Evolutionary conservation across 1,284 basidiomycete species (phyloP).

Genomic region (Marasmius fiardii): DNA sequence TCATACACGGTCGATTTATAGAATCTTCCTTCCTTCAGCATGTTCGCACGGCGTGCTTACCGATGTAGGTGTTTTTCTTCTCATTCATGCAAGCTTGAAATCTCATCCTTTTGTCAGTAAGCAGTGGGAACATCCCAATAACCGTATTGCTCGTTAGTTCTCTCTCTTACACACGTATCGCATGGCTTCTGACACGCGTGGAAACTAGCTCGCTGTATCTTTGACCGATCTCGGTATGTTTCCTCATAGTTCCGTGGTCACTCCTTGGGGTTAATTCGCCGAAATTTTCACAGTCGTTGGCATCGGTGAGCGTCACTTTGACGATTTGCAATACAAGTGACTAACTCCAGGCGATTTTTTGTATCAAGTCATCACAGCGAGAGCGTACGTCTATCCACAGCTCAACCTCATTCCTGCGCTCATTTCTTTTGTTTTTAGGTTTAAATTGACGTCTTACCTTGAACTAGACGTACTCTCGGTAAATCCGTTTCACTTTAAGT

Average conservation of each 20-base stretch:
- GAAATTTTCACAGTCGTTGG: slow-evolving; percentile 31
- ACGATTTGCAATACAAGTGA: background rate
- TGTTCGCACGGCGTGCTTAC: slow-evolving; percentile 42
- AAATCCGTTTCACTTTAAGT: slow-evolving; percentile 12
- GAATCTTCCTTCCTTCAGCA: slow-evolving; percentile 17
- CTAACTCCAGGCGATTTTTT: slow-evolving; percentile 1
- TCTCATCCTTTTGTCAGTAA: slow-evolving; percentile 27
- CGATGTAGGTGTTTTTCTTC: slow-evolving; percentile 28
- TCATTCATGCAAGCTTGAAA: background rate
- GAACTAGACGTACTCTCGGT: slow-evolving; percentile 35
- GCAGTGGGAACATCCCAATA: slow-evolving; percentile 32
- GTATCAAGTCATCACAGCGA: slow-evolving; percentile 38
- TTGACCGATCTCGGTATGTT: slow-evolving; percentile 38
- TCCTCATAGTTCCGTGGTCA: background rate
- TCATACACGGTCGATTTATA: background rate
- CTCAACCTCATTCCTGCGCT: background rate
- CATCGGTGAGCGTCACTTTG: slow-evolving; percentile 27
- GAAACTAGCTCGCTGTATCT: slow-evolving; percentile 35
- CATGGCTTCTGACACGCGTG: slow-evolving; percentile 4
- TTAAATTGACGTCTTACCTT: slow-evolving; percentile 28
- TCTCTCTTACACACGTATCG: background rate
- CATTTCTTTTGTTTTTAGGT: slow-evolving; percentile 23
- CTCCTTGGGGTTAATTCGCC: background rate
- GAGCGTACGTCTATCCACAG: slow-evolving; percentile 30
- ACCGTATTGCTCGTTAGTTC: slow-evolving; percentile 35